Conservation (phyloP, 2,329 filamentous ascomycete species). For the Rhinocladiella similis region DNA sequence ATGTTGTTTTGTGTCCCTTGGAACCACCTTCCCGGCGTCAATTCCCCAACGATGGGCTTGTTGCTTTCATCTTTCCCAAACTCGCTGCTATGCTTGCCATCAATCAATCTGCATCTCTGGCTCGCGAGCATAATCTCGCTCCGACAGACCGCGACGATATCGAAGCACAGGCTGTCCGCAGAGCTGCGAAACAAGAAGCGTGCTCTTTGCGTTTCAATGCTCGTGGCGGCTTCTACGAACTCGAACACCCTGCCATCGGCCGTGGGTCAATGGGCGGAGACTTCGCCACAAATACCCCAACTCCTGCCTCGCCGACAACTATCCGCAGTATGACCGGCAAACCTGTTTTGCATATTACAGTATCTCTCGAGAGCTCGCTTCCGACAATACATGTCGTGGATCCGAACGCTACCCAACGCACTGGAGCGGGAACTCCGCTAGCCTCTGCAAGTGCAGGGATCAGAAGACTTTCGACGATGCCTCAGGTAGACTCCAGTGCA, state of each 20-base stretch:
- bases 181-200: slow-evolving; percentile 47
- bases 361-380: slow-evolving; percentile 39
- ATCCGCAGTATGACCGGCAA: slow-evolving; percentile 16
- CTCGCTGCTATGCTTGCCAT: slow-evolving; percentile 51
- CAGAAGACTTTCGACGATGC: slow-evolving; percentile 37
- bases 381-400: slow-evolving; percentile 40
- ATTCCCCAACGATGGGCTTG: slow-evolving; percentile 43
- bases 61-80: slow-evolving; percentile 49
- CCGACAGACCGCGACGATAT: slow-evolving; percentile 43
- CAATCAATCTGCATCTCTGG: slow-evolving; percentile 44
- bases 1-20: slow-evolving; percentile 45
- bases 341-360: slow-evolving; percentile 42
- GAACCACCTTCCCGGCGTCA: slow-evolving; percentile 40
- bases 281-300: slow-evolving; percentile 16
- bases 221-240: slow-evolving; percentile 42
- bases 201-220: slow-evolving; percentile 48
- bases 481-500: slow-evolving; percentile 35
- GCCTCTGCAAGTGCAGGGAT: slow-evolving; percentile 18
- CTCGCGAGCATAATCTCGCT: slow-evolving; percentile 41
- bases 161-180: slow-evolving; percentile 44
- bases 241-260: slow-evolving; percentile 47
- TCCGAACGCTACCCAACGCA: slow-evolving; percentile 34
- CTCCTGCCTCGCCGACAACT: slow-evolving; percentile 7
- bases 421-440: slow-evolving; percentile 23
- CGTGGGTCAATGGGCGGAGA: slow-evolving; percentile 25